phyloP scores from a whole-genome alignment of 2,329 filamentous ascomycete species.

The Colletotrichum lupini region DNA sequence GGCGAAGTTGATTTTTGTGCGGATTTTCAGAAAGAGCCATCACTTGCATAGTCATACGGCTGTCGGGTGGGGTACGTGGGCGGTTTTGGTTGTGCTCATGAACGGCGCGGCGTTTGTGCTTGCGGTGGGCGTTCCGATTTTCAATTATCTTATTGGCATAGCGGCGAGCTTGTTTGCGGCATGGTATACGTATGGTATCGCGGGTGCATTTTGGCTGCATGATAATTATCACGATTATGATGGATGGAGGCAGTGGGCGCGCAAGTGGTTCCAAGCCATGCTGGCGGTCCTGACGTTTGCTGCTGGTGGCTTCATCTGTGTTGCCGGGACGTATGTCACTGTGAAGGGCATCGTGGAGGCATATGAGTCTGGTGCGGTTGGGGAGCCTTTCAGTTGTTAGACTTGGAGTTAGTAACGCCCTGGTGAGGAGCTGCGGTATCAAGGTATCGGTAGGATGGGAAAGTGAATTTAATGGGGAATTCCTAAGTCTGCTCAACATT shows the following conservation, averaged over 20 bases:
- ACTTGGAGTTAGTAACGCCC: not conserved
- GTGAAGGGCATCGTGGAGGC: constrained; percentile 46
- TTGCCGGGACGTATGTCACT: constrained; percentile 61
- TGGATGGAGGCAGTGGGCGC: constrained; percentile 50
- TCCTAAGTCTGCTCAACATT: not conserved
- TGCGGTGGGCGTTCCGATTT: constrained; percentile 62
- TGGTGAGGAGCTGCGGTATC: not conserved
- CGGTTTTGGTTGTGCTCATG: constrained; percentile 54
- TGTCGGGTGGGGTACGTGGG: constrained; percentile 60
- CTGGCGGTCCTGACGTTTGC: constrained; percentile 54
- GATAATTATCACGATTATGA: constrained; percentile 56
- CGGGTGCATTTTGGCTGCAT: constrained; percentile 63
- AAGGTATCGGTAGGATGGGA: not conserved
- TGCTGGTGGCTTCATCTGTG: constrained; percentile 59
- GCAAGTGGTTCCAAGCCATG: constrained; percentile 49
- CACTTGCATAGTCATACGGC: constrained; percentile 60
- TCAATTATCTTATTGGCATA: constrained; percentile 64
- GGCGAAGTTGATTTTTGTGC: constrained; percentile 61
- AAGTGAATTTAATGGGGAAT: not conserved
- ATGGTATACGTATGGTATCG: constrained; percentile 65
- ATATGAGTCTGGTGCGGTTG: constrained; percentile 32
- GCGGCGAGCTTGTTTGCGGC: constrained; percentile 61
- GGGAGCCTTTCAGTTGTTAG: constrained; percentile 26
- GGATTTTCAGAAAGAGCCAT: constrained; percentile 56
- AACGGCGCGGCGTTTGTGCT: constrained; percentile 56